Evolutionary conservation across 2,329 filamentous ascomycete genomes (phyloP).

Genomic region (Didymosphaeria variabile): DNA sequence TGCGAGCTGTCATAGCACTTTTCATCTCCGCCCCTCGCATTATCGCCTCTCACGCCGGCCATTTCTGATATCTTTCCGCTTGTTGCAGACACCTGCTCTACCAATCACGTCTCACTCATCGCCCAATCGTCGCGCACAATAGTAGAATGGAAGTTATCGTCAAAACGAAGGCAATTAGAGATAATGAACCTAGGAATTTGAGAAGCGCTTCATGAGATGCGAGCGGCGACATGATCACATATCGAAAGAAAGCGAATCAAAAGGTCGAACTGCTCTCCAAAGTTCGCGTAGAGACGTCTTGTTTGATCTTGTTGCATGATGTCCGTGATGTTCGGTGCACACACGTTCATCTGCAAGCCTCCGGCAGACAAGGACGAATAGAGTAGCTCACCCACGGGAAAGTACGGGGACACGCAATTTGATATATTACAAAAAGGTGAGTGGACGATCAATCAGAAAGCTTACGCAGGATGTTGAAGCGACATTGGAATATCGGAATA

Average conservation of each 20-base stretch:
- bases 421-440: constrained; percentile 18
- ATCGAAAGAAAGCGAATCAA: background rate
- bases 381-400: constrained; percentile 22
- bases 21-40: background rate
- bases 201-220: constrained; percentile 14
- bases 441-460: background rate
- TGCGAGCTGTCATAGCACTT: too few relatives aligned
- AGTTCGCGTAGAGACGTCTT: too few relatives aligned
- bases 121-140: constrained; percentile 20
- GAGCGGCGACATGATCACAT: background rate
- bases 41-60: background rate
- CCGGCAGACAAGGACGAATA: constrained; percentile 19
- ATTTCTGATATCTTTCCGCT: constrained; percentile 6
- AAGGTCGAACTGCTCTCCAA: background rate
- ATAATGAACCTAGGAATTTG: constrained; percentile 7
- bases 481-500: constrained; percentile 12
- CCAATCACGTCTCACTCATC: constrained; percentile 26
- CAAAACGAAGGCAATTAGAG: constrained; percentile 9
- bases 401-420: constrained; percentile 16
- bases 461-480: background rate
- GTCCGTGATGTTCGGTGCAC: background rate
- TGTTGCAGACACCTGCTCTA: constrained; percentile 18
- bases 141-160: background rate
- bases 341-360: background rate
- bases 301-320: background rate